Conservation (phyloP, 1,139 yeast genomes). For the Yamadazyma pseudoaaseri region DNA sequence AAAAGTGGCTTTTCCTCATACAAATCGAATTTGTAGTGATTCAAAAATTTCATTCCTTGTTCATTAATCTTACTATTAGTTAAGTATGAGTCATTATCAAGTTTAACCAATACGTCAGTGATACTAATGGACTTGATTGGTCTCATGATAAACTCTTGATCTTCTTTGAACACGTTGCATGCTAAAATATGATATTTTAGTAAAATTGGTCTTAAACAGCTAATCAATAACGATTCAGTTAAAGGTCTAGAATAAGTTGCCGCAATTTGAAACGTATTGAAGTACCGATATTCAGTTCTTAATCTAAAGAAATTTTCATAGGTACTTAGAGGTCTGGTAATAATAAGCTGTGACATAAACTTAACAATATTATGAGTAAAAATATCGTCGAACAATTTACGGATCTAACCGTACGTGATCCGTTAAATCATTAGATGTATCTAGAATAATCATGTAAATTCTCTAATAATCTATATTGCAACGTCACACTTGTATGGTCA, state of each 20-base stretch:
- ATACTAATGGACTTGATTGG: conserved; percentile 24
- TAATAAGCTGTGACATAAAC: too few relatives aligned
- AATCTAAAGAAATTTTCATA: conserved; percentile 38
- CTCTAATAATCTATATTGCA: too few relatives aligned
- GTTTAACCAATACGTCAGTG: conserved; percentile 24
- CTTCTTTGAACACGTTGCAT: conserved; percentile 27
- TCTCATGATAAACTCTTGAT: conserved; percentile 17
- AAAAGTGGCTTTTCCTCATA: conserved; percentile 30
- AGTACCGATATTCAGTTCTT: conserved; percentile 29
- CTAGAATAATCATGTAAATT: too few relatives aligned
- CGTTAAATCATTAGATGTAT: too few relatives aligned
- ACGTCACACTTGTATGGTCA: too few relatives aligned
- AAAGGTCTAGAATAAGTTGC: conserved; percentile 30
- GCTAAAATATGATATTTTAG: conserved; percentile 35
- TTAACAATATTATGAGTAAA: too few relatives aligned
- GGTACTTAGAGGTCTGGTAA: conserved; percentile 25
- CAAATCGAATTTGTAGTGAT: conserved; percentile 22
- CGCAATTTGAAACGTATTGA: conserved; percentile 34
- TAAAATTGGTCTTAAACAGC: conserved; percentile 32
- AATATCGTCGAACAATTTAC: too few relatives aligned
- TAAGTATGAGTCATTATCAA: conserved; percentile 15
- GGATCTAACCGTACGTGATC: too few relatives aligned
- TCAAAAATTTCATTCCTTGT: conserved; percentile 25
- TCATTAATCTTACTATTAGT: conserved; percentile 24
- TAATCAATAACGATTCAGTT: conserved; percentile 17